Percentiles rank a stretch among this genome's conserved stretches.
Conservation (phyloP, 768 basidiomycete species). For the Nidula microcarpa region DNA sequence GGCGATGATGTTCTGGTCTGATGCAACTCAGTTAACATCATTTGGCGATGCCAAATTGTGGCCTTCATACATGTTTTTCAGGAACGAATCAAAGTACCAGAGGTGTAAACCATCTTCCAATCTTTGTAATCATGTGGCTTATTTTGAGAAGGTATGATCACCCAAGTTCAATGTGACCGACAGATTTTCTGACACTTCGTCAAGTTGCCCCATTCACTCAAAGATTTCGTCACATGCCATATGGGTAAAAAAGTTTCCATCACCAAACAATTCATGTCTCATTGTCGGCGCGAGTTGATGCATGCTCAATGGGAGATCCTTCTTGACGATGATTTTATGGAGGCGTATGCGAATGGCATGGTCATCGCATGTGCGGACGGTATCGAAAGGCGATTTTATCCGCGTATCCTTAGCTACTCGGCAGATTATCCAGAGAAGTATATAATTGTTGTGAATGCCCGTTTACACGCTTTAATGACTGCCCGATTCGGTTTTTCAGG, state of each 20-base stretch:
- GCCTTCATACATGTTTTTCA: background rate
- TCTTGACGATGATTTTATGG: slow-evolving; percentile 16
- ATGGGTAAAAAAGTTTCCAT: no score
- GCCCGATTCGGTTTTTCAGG: slow-evolving; percentile 6
- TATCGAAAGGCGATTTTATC: slow-evolving; percentile 14
- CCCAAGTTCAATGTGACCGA: no score
- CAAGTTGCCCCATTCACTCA: no score
- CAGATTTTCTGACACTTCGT: no score
- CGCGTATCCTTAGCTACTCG: slow-evolving; percentile 20
- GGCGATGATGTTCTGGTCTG: background rate
- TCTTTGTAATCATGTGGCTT: no score
- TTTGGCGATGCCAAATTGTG: background rate
- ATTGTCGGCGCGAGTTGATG: slow-evolving; percentile 34
- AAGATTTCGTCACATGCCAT: no score
- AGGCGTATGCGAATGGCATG: slow-evolving; percentile 19
- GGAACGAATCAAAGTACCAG: background rate
- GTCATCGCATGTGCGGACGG: slow-evolving; percentile 20
- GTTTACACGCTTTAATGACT: no score
- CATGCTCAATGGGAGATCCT: slow-evolving; percentile 20
- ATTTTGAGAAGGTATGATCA: no score
- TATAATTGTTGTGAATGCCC: slow-evolving; percentile 2
- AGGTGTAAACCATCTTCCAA: no score
- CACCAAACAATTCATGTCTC: no score
- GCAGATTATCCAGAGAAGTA: slow-evolving; percentile 30
- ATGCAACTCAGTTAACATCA: background rate